phyloP scores from a whole-genome alignment of 2,329 filamentous ascomycete genomes.

The Xylariales sp. region DNA sequence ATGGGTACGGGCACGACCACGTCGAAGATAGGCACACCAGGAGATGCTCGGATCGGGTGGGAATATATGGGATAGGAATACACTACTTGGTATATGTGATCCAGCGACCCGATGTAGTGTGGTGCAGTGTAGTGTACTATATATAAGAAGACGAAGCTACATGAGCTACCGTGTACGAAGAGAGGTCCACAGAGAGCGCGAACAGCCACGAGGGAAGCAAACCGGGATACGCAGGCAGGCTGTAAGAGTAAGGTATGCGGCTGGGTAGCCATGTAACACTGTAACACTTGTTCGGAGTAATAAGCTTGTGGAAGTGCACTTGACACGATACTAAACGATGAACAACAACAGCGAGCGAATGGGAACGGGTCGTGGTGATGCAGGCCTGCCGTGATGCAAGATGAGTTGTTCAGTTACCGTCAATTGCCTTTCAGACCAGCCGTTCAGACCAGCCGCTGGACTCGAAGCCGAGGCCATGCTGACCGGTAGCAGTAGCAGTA shows the following conservation, averaged over 20 bases:
- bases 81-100: background rate
- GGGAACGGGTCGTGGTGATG: conserved; percentile 23
- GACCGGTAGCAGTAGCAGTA: conserved; percentile 15
- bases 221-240: conserved; percentile 5
- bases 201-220: conserved; percentile 23
- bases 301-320: conserved; percentile 13
- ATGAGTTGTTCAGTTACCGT: conserved; percentile 37
- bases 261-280: conserved; percentile 28
- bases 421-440: background rate
- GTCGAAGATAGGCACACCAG: background rate
- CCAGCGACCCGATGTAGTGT: too few species aligned
- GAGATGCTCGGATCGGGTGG: background rate
- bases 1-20: too few species aligned
- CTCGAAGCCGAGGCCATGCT: conserved; percentile 24
- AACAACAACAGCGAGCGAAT: conserved; percentile 28
- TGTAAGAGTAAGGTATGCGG: conserved; percentile 14
- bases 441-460: conserved; percentile 16
- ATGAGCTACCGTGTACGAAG: conserved; percentile 7
- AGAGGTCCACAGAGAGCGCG: conserved; percentile 6
- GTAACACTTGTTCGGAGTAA: conserved; percentile 23
- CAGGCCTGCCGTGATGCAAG: conserved; percentile 35
- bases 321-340: background rate
- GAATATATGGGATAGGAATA: background rate
- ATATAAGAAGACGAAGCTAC: conserved; percentile 2
- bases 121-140: too few species aligned